Percentiles rank a stretch among this genome's conserved stretches.
Conservation (phyloP, 108 stramenopile species). For the Heterococcus sp. region DNA sequence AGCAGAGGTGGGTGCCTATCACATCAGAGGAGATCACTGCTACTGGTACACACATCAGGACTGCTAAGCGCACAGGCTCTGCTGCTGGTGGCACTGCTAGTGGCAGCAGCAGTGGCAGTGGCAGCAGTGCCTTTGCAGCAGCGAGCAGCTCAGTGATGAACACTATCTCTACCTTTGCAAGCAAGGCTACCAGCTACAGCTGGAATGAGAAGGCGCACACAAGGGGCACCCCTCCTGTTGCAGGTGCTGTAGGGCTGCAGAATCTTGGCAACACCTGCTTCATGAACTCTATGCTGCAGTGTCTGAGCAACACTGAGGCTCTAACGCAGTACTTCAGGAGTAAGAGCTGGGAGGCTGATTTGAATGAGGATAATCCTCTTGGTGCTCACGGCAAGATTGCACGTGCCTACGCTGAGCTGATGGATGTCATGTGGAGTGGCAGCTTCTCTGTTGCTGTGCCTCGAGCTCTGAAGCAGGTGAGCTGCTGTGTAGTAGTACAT, state of each 20-base stretch:
- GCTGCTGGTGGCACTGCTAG: too few relatives aligned
- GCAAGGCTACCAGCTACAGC: neutral
- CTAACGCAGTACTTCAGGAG: slow-evolving; percentile 80
- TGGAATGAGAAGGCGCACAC: slow-evolving; percentile 10
- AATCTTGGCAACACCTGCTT: slow-evolving; percentile 98
- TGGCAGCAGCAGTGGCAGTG: too few relatives aligned
- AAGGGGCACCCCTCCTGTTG: slow-evolving; percentile 2
- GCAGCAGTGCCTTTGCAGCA: neutral
- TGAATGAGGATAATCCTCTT: slow-evolving; percentile 85
- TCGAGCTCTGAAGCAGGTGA: neutral
- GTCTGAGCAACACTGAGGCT: slow-evolving; percentile 72
- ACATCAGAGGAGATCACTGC: too few relatives aligned
- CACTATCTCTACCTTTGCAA: neutral
- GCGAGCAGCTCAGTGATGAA: neutral
- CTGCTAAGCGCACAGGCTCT: neutral
- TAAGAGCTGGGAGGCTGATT: slow-evolving; percentile 51
- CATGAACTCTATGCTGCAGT: slow-evolving; percentile 89
- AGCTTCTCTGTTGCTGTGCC: neutral
- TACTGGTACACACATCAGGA: neutral
- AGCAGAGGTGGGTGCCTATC: too few relatives aligned
- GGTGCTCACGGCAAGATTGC: slow-evolving; percentile 91
- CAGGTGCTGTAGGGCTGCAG: slow-evolving; percentile 75
- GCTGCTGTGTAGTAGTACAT: too few relatives aligned
- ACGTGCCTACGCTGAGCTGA: slow-evolving; percentile 73
- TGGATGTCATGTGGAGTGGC: slow-evolving; percentile 78